Evolutionary conservation across 2,329 filamentous ascomycete species (phyloP), one percentile per base, ranked within the genome.

Genomic region (Orbilia quercus): DNA sequence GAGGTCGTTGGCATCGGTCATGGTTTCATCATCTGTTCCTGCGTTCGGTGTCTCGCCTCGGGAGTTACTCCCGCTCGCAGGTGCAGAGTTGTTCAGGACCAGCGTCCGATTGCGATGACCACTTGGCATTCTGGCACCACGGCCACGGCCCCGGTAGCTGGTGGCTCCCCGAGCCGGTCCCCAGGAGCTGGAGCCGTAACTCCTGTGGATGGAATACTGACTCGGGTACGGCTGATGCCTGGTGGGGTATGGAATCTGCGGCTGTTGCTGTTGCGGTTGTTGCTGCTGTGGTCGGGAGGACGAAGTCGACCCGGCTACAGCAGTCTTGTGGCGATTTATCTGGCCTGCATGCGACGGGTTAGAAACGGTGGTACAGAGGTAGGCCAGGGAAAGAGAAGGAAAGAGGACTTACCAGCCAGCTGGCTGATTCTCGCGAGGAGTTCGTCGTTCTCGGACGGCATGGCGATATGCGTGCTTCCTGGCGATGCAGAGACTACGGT

Each of bases 281-380:
- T 89, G 85, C 75, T 86, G 45, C 50, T 89, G 85, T 75, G 86
- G 57, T 7, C 55, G 45, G 28, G 67, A 54, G 7, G 69, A 62
- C 5, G 69, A 44, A 14, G 40, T 23, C 14, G 67, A 55, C 23
- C 45, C 54, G n/a, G 59, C 69, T 20, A 66, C 69, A 4, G 69
- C 50, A 7, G 69, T 90, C 80, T 91, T 92, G 82, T 91, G 89
- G 58, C 88, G 87, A 79, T 92, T 92, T 79, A 95, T 94, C 81
- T 91, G 89, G 76, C 90, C 90, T 92, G 75, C 7, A 40, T 45
- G 45, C 70, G 66, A 16, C 31, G 16, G 23, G 45, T 75, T 47
- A 69, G 64, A 47, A n/a, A 50, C 51, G 54, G 76, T 45, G 45
- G 38, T 45, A 47, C 51, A 57, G 45, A 20, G 28, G 38, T 54